phyloP scores from a whole-genome alignment of 257 asterid species.

The Solanum chiquidenum region DNA sequence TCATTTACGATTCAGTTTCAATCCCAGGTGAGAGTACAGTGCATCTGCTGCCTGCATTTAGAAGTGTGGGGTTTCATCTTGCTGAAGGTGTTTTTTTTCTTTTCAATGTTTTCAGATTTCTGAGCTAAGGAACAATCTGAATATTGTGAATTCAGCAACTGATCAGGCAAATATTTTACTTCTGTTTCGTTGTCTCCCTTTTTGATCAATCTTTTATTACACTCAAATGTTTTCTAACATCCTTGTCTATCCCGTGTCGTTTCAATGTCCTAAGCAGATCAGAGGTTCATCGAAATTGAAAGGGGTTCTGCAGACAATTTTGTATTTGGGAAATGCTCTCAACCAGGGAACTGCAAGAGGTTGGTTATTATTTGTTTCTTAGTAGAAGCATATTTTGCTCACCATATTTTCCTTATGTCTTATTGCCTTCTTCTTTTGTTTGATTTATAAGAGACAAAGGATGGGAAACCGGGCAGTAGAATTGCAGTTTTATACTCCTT shows the following conservation, averaged over 20 bases:
- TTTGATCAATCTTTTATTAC: neutral
- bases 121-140: conserved; percentile 48
- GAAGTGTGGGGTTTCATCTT: neutral
- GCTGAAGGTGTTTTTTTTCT: neutral
- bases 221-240: neutral
- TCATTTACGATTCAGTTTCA: conserved; percentile 57
- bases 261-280: conserved; percentile 37
- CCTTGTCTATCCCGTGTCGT: neutral
- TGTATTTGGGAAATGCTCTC: conserved; percentile 77
- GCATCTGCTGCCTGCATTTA: neutral
- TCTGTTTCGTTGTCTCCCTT: conserved; percentile 2
- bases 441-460: neutral
- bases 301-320: conserved; percentile 75
- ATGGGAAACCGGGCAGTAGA: neutral
- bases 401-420: neutral
- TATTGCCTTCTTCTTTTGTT: neutral
- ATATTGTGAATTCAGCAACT: conserved; percentile 49
- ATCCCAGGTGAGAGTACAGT: conserved; percentile 43
- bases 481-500: neutral
- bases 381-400: neutral
- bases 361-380: conserved; percentile 1
- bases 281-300: conserved; percentile 67
- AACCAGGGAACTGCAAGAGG: conserved; percentile 95
- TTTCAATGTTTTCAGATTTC: conserved; percentile 33
- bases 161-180: conserved; percentile 52